Evolutionary conservation across 495 filamentous ascomycete genomes (phyloP), one percentile per base, ranked within the genome.

Genomic region (Hypoxylon cercidicola): DNA sequence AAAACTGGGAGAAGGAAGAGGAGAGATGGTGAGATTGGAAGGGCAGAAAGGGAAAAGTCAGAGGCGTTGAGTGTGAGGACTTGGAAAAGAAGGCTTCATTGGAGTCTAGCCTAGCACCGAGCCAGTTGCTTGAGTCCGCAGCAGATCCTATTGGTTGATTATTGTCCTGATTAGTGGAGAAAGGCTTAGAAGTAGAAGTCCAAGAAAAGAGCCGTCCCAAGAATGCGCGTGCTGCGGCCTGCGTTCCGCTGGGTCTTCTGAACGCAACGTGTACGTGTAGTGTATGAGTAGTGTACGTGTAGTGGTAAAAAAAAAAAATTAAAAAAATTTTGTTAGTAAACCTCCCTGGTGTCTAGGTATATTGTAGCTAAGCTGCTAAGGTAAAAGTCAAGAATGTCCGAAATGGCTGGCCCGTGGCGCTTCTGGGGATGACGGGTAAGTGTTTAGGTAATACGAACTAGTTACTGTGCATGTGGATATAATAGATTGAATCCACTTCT

Each of bases 31-130:
- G 65, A 68, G 67, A 76, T 72, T 60, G 59, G 63, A 65, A 66
- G 46, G 60, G 69, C 63, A 55, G 60, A 63, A 65, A 66, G 44
- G 60, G 69, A 63, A 55, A 68, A 62, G 51, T 56, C 50, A 66
- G 66, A 69, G 66, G 54, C 61, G 62, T 56, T 41, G 52, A 69
- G 59, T 47, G 69, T 72, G 69, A 74, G 66, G 62, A 67, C 63
- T 60, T 62, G 53, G 50, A 61, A 68, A 63, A 68, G 65, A 68
- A 68, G 65, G 65, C 65, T 68, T 68, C 65, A 68, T 35, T 68
- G 60, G 49, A 49, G 59, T 68, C 60, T 63, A 63, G 65, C 49
- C 55, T 59, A 55, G n/a, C n/a, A n/a, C n/a, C 58, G 63, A 68
- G 60, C 65, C 65, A 68, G n/a, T 59, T 50, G 55, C 32, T 55